Conservation (phyloP, 495 filamentous ascomycete species). For the Hypomontagnella monticulosa region DNA sequence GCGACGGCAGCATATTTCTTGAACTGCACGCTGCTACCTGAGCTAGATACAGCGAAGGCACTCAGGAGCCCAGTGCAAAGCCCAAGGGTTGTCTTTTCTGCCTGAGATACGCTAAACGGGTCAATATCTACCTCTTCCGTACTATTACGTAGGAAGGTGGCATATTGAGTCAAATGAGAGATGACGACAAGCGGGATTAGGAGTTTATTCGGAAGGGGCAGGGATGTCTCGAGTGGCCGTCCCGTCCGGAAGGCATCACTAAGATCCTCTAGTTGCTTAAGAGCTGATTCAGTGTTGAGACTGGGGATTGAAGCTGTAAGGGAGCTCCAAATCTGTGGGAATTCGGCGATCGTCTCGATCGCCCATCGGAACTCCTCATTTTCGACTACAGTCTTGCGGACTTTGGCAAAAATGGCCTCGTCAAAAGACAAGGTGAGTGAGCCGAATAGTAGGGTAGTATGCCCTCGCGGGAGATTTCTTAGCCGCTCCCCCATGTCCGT, state of each 20-base stretch:
- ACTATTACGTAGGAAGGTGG: slow-evolving; percentile 22
- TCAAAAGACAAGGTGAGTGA: slow-evolving; percentile 51
- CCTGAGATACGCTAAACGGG: slow-evolving; percentile 7
- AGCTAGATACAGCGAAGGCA: slow-evolving; percentile 52
- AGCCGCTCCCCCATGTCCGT: slow-evolving; percentile 23
- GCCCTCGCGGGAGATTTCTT: slow-evolving; percentile 20
- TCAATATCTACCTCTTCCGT: slow-evolving; percentile 5
- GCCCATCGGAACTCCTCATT: slow-evolving; percentile 46
- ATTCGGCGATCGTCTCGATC: slow-evolving; percentile 43
- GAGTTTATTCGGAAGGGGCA: slow-evolving; percentile 36
- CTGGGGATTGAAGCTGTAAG: slow-evolving; percentile 43
- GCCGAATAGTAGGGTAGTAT: slow-evolving; percentile 39
- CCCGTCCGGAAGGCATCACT: slow-evolving; percentile 40
- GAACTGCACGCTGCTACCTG: slow-evolving; percentile 42
- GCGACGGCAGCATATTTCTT: slow-evolving; percentile 53
- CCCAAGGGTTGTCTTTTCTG: slow-evolving; percentile 51
- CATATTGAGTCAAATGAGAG: slow-evolving; percentile 35
- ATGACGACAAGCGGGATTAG: slow-evolving; percentile 32
- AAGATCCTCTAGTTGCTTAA: slow-evolving; percentile 41
- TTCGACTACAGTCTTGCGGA: slow-evolving; percentile 46
- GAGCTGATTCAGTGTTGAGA: slow-evolving; percentile 34
- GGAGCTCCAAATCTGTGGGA: slow-evolving; percentile 45
- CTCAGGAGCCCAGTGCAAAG: slow-evolving; percentile 60
- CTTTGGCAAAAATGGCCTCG: slow-evolving; percentile 35
- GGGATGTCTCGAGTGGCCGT: slow-evolving; percentile 23